phyloP scores from a whole-genome alignment of 306 rosid genomes.

The Trifolium pratense region DNA sequence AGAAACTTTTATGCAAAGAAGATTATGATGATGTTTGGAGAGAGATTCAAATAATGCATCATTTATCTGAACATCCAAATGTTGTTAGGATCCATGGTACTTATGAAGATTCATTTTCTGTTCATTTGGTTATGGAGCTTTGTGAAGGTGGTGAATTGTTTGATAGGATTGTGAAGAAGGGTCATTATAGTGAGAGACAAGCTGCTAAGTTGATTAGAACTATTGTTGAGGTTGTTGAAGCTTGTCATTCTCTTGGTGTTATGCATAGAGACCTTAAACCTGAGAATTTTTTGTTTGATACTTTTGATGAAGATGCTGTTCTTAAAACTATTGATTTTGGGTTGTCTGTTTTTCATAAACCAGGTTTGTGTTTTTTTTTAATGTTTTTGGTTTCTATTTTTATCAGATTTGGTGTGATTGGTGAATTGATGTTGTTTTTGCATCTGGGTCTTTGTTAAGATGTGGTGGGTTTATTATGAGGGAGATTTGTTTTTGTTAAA shows the following conservation, averaged over 20 bases:
- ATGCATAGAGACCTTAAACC: slow-evolving; percentile 67
- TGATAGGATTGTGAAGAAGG: slow-evolving; percentile 57
- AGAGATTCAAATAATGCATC: slow-evolving; percentile 74
- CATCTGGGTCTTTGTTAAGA: slow-evolving; percentile 18
- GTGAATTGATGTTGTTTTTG: background rate
- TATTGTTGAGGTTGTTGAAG: slow-evolving; percentile 58
- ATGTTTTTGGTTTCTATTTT: background rate
- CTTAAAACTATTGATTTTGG: slow-evolving; percentile 67
- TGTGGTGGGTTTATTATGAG: background rate
- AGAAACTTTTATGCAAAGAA: slow-evolving; percentile 51
- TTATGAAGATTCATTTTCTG: slow-evolving; percentile 49
- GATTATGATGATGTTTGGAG: slow-evolving; percentile 65
- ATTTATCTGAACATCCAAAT: slow-evolving; percentile 52
- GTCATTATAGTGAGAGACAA: slow-evolving; percentile 60
- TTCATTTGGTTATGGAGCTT: slow-evolving; percentile 64
- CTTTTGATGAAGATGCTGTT: slow-evolving; percentile 57
- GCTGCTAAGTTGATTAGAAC: slow-evolving; percentile 56
- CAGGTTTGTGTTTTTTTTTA: slow-evolving; percentile 45
- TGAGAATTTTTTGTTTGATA: slow-evolving; percentile 62
- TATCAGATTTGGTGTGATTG: slow-evolving; percentile 8
- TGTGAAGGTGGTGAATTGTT: slow-evolving; percentile 65
- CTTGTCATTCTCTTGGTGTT: slow-evolving; percentile 64
- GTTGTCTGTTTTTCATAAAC: slow-evolving; percentile 57
- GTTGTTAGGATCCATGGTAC: slow-evolving; percentile 60
- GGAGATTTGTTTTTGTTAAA: background rate